A percentile compares a stretch with the other conserved stretches of the same genome.
These are phyloP conservation scores for Fusarium papillatum DNA, from an alignment of 2,329 filamentous ascomycete genomes.

Conservation along the genomic window DNA sequence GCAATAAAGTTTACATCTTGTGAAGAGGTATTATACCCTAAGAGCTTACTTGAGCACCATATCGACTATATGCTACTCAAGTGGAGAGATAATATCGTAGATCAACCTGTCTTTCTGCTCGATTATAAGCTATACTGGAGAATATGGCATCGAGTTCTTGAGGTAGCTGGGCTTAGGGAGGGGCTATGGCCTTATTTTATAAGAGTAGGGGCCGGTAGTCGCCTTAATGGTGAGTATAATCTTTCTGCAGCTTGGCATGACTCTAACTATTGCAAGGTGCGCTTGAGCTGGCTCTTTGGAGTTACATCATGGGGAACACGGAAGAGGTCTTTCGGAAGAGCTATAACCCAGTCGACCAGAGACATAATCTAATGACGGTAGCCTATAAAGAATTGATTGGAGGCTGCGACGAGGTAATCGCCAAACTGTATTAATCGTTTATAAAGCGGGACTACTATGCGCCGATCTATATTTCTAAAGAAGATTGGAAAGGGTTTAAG, in stretches of 20 bases:
- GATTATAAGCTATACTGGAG: background rate
- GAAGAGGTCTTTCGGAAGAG: conserved; percentile 5
- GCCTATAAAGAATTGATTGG: background rate
- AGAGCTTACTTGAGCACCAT: background rate
- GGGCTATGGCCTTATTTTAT: background rate
- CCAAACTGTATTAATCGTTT: background rate
- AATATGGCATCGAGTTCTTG: conserved; percentile 1
- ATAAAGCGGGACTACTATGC: background rate
- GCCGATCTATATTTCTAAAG: conserved; percentile 1
- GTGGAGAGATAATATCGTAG: background rate
- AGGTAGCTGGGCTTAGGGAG: background rate
- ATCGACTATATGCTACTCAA: background rate
- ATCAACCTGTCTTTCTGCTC: background rate
- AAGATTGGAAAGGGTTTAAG: background rate
- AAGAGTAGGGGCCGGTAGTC: background rate
- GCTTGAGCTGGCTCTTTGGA: background rate
- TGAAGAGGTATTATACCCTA: background rate
- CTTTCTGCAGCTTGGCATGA: background rate
- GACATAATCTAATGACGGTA: background rate
- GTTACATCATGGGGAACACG: background rate
- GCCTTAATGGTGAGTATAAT: background rate
- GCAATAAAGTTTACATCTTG: background rate
- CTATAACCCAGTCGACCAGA: background rate
- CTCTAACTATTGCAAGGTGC: background rate
- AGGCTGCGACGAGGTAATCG: background rate